phyloP scores from a whole-genome alignment of 2,329 filamentous ascomycete genomes.

The Pseudogymnoascus sp. region DNA sequence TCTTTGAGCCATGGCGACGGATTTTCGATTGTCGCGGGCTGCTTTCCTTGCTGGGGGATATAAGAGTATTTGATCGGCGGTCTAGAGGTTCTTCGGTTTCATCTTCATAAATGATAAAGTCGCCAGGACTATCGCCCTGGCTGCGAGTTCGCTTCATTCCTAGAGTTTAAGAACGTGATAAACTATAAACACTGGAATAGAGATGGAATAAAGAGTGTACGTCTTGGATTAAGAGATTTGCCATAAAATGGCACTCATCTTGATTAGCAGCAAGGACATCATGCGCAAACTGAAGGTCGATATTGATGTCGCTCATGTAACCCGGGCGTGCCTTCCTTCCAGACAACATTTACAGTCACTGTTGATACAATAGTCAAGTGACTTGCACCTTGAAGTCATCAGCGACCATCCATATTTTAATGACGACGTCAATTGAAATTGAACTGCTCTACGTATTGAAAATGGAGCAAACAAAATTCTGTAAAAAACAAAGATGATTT shows the following conservation, averaged over 20 bases:
- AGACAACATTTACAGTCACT: no score
- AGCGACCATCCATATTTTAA: background rate
- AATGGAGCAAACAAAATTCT: conserved; percentile 11
- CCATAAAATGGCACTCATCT: conserved; percentile 2
- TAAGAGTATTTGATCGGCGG: background rate
- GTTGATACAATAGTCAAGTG: background rate
- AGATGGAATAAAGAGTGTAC: background rate
- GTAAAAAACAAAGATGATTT: conserved; percentile 22
- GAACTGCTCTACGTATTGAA: background rate
- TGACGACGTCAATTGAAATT: background rate
- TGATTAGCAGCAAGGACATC: background rate
- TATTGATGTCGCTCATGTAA: background rate
- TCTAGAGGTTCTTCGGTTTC: conserved; percentile 10
- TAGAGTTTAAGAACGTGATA: background rate
- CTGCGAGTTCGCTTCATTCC: conserved; percentile 22
- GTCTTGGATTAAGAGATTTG: background rate
- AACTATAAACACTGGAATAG: background rate
- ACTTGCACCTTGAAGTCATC: background rate
- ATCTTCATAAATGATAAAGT: conserved; percentile 14
- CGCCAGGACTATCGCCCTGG: conserved; percentile 11
- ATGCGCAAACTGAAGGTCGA: background rate
- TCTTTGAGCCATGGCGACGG: conserved; percentile 34
- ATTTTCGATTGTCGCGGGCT: conserved; percentile 31
- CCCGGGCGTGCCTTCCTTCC: background rate
- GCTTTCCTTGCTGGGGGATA: conserved; percentile 19